Percentiles rank a stretch among this genome's conserved stretches.
These are phyloP conservation scores for Cornus florida DNA, from an alignment of 148 eudicot species.

Conservation along the genomic window DNA sequence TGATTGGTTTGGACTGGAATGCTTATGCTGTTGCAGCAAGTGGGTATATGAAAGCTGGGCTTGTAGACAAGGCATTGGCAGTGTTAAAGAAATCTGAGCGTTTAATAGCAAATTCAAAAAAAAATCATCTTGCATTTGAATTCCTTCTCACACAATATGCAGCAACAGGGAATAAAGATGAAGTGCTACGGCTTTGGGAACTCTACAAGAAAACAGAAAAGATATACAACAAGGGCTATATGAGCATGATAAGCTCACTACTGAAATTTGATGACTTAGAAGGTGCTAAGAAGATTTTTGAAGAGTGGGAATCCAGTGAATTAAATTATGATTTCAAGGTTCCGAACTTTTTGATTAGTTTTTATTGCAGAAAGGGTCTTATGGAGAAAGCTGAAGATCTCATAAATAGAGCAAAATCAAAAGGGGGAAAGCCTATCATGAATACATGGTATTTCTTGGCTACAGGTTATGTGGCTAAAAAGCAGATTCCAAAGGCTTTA, in stretches of 20 bases:
- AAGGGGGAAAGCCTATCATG: conserved; percentile 31
- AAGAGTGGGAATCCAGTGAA: conserved; percentile 43
- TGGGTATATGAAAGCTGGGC: conserved; percentile 32
- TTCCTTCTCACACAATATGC: conserved; percentile 36
- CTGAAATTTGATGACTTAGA: conserved; percentile 40
- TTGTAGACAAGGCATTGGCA: conserved; percentile 29
- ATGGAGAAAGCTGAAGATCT: conserved; percentile 47
- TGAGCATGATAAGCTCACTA: conserved; percentile 31
- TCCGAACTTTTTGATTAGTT: conserved; percentile 33
- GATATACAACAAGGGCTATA: conserved; percentile 33
- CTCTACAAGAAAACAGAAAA: conserved; percentile 25
- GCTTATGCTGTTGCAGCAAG: conserved; percentile 36
- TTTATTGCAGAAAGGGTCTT: conserved; percentile 36
- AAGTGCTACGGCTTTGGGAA: conserved; percentile 45
- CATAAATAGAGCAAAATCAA: conserved; percentile 18
- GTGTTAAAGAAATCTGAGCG: conserved; percentile 37
- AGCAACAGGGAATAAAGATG: conserved; percentile 36
- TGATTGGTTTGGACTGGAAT: conserved; percentile 27
- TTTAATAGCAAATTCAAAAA: conserved; percentile 13
- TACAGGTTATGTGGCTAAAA: conserved; percentile 25
- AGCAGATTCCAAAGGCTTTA: conserved; percentile 38
- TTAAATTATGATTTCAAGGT: conserved; percentile 30
- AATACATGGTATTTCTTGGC: conserved; percentile 39
- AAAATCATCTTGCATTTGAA: conserved; percentile 21
- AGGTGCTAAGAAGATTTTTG: conserved; percentile 39